These are phyloP conservation scores for Pilaira anomala DNA, from an alignment of 192 early-diverging fungal species.

Conservation along the genomic window DNA sequence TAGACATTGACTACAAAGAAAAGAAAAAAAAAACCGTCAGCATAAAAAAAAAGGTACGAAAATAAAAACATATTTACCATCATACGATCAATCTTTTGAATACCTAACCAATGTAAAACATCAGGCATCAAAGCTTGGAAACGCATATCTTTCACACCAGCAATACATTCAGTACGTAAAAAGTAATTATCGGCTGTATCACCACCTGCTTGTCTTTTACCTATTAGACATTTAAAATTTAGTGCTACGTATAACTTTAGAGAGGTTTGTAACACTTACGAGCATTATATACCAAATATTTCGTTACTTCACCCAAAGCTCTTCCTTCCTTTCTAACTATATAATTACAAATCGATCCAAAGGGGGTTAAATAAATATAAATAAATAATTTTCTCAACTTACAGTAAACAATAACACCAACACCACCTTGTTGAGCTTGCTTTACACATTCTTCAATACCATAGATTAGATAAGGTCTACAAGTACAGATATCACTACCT, in stretches of 20 bases:
- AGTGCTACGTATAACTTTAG: not conserved
- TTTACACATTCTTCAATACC: constrained; percentile 89
- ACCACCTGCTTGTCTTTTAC: constrained; percentile 68
- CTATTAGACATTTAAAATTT: constrained; percentile 5
- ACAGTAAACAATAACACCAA: constrained; percentile 93
- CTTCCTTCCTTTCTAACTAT: constrained; percentile 90
- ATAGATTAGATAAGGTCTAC: constrained; percentile 78
- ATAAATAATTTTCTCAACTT: constrained; percentile 22
- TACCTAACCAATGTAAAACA: constrained; percentile 93
- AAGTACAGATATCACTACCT: constrained; percentile 79
- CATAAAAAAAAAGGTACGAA: constrained; percentile 17
- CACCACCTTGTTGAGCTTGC: constrained; percentile 86
- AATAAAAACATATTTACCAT: constrained; percentile 49
- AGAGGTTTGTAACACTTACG: constrained; percentile 55
- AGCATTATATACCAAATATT: constrained; percentile 95
- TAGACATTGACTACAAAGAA: constrained; percentile 61
- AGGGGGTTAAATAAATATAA: not conserved
- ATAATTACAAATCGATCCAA: not conserved
- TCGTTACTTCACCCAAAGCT: constrained; percentile 92
- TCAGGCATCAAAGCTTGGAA: constrained; percentile 98
- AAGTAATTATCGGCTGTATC: constrained; percentile 92
- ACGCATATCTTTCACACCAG: constrained; percentile 92
- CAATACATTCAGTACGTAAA: constrained; percentile 80
- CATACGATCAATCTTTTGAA: constrained; percentile 90
- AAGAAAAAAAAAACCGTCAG: constrained; percentile 24